Percentiles rank a stretch among this genome's conserved stretches.
phyloP scores from a whole-genome alignment of 805 yeast genomes.

The Candida vartiovaarae region DNA sequence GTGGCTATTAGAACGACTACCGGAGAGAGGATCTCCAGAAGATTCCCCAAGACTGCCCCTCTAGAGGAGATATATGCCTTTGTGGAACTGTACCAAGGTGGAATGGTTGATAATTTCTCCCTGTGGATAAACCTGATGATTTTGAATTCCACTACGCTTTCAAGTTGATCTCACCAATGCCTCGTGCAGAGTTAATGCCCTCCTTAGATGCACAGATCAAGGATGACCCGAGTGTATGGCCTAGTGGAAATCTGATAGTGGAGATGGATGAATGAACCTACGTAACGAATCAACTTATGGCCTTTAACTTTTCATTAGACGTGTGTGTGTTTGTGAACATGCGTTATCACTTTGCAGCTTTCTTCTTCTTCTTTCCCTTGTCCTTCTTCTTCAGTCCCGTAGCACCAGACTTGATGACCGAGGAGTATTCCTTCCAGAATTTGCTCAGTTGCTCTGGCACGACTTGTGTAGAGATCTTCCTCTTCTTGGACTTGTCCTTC shows the following conservation, averaged over 20 bases:
- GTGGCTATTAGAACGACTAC: slow-evolving; percentile 62
- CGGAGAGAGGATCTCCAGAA: slow-evolving; percentile 52
- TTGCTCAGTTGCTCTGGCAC: slow-evolving; percentile 49
- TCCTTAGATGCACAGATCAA: slow-evolving; percentile 25
- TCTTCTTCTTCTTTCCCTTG: slow-evolving; percentile 60
- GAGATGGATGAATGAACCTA: slow-evolving; percentile 25
- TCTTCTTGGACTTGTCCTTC: slow-evolving; percentile 39
- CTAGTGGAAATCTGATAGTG: slow-evolving; percentile 58
- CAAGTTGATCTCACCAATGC: slow-evolving; percentile 47
- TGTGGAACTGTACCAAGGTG: slow-evolving; percentile 45
- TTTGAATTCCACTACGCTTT: slow-evolving; percentile 45
- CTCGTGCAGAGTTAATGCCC: slow-evolving; percentile 39
- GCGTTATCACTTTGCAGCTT: slow-evolving; percentile 27
- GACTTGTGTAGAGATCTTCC: slow-evolving; percentile 70
- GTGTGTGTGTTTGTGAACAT: not conserved
- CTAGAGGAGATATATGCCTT: slow-evolving; percentile 66
- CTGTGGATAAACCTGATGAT: slow-evolving; percentile 27
- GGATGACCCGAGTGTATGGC: slow-evolving; percentile 45
- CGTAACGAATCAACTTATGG: slow-evolving; percentile 1
- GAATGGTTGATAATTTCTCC: slow-evolving; percentile 17
- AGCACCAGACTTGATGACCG: slow-evolving; percentile 62
- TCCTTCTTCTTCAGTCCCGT: slow-evolving; percentile 76
- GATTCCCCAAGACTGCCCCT: slow-evolving; percentile 37
- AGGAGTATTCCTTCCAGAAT: slow-evolving; percentile 75
- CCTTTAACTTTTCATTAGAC: not conserved